A percentile compares a stretch with the other conserved stretches of the same genome.
These are phyloP conservation scores for Nakataea oryzae DNA, from an alignment of 2,329 filamentous ascomycete genomes.

Conservation along the genomic window DNA sequence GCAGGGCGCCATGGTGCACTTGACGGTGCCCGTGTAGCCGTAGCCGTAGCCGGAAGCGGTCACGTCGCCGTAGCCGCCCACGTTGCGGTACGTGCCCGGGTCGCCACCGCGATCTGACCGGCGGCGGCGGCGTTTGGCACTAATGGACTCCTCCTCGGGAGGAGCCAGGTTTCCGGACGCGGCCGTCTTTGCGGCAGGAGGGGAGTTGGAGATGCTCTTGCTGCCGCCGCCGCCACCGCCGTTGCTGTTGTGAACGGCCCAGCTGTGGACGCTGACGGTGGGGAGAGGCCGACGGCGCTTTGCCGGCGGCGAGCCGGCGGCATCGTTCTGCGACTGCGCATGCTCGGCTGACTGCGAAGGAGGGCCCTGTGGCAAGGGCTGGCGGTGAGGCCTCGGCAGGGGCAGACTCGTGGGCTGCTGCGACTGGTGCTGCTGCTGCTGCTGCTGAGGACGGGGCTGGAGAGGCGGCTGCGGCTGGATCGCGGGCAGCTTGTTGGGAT, in stretches of 20 bases:
- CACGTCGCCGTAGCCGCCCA: background rate
- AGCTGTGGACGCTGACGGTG: background rate
- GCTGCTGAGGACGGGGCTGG: background rate
- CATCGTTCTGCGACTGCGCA: background rate
- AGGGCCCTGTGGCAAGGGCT: background rate
- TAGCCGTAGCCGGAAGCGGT: slow-evolving; percentile 1
- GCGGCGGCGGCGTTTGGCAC: background rate
- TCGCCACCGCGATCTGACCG: background rate
- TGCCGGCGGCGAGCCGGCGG: background rate
- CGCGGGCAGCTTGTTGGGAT: background rate
- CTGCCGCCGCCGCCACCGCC: background rate
- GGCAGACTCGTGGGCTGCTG: background rate
- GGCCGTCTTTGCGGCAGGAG: background rate
- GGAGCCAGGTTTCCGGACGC: background rate
- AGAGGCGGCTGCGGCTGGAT: background rate
- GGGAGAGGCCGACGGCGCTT: slow-evolving; percentile 2
- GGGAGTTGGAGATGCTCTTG: background rate
- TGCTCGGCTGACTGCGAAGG: background rate
- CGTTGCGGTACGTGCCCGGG: background rate
- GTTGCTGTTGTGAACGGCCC: background rate
- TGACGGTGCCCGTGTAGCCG: slow-evolving; percentile 1
- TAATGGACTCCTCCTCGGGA: background rate
- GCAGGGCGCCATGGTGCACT: slow-evolving; percentile 1
- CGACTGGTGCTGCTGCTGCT: background rate
- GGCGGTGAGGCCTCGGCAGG: background rate